A percentile compares a stretch with the other conserved stretches of the same genome.
Conservation (phyloP, 2,329 filamentous ascomycete genomes). For the Colletotrichum sublineola region DNA sequence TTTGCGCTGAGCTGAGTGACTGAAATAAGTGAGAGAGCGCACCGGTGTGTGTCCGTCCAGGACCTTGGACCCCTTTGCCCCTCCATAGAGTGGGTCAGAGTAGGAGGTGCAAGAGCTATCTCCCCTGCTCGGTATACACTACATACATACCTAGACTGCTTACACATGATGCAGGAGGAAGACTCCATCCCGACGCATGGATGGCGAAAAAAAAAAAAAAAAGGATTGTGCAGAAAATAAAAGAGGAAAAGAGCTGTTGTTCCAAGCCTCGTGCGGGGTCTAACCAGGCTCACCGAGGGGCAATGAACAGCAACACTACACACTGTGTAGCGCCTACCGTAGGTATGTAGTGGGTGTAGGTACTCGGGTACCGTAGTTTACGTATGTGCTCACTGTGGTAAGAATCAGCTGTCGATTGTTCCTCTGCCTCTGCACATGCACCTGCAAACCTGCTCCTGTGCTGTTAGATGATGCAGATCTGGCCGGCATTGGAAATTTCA, state of each 20-base stretch:
- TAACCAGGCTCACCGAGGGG: slow-evolving; percentile 24
- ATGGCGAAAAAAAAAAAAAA: slow-evolving; percentile 9
- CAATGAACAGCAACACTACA: not conserved
- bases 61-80: slow-evolving; percentile 40
- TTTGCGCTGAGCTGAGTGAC: slow-evolving; percentile 2
- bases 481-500: slow-evolving; percentile 1
- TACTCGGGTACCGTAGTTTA: not conserved
- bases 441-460: not conserved
- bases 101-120: slow-evolving; percentile 29
- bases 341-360: not conserved
- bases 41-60: slow-evolving; percentile 27
- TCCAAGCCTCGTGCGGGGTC: slow-evolving; percentile 25
- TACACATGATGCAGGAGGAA: slow-evolving; percentile 35
- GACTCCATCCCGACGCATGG: slow-evolving; percentile 8
- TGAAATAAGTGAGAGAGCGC: not conserved
- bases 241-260: slow-evolving; percentile 3
- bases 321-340: no score
- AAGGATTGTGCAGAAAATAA: not conserved
- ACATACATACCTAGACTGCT: not conserved
- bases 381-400: not conserved
- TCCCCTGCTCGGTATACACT: slow-evolving; percentile 30
- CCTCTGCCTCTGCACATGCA: slow-evolving; percentile 3
- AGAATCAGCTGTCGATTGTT: not conserved
- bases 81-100: slow-evolving; percentile 36
- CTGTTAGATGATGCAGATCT: not conserved